phyloP scores from a whole-genome alignment of 73 alveolate species.

The Breviolum minutum region DNA sequence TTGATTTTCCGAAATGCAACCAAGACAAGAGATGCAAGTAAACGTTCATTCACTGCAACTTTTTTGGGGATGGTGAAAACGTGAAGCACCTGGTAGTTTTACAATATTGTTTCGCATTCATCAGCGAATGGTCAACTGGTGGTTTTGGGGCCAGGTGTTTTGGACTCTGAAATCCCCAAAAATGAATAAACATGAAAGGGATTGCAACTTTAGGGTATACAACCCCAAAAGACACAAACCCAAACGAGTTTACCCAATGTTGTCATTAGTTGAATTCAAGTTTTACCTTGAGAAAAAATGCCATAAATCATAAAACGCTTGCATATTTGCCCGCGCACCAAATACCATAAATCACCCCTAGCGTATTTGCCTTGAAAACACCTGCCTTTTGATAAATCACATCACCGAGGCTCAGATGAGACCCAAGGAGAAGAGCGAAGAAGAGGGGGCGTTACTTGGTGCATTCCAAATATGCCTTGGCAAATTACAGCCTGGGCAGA shows the following conservation, averaged over 20 bases:
- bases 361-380: background rate
- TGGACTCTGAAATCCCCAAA: too few species aligned
- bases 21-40: too few species aligned
- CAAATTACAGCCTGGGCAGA: too few species aligned
- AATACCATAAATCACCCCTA: background rate
- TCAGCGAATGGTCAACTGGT: too few species aligned
- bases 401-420: conserved; percentile 42
- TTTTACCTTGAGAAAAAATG: background rate
- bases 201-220: too few species aligned
- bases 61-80: too few species aligned
- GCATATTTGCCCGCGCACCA: background rate
- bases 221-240: background rate
- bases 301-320: background rate
- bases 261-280: background rate
- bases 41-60: too few species aligned
- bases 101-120: too few species aligned
- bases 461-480: background rate
- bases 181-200: too few species aligned
- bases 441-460: conserved; percentile 31
- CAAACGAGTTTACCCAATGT: background rate
- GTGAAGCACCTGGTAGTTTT: too few species aligned
- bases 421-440: background rate
- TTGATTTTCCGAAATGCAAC: too few species aligned
- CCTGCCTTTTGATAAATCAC: background rate
- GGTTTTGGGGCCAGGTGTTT: too few species aligned